Evolutionary conservation across 768 basidiomycete genomes (phyloP), one percentile per base, ranked within the genome.

Genomic region (Kwoniella sp.): DNA sequence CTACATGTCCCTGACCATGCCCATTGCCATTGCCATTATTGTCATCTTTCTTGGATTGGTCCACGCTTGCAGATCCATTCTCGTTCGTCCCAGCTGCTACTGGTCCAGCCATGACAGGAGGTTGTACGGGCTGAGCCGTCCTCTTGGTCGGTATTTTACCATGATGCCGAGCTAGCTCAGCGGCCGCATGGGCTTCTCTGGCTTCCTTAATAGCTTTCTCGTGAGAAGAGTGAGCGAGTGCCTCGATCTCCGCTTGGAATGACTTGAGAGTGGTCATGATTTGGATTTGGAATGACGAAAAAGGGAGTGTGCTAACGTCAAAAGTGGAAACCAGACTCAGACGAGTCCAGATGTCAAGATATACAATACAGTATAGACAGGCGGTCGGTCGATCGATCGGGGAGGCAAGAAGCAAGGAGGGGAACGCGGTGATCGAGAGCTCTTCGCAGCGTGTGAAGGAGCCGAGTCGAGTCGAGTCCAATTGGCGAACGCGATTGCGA

Each of bases 231-330:
- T 68, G 63, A 0, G 72, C 68, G 20, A 73, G 72, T 11, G 58
- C 56, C 22, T 74, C 75, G 51, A 79, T 76, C 69, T 79, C 77
- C 9, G 77, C 76, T 71, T 81, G 80, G 67, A 81, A 81, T 34
- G 77, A 68, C 56, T 70, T 73, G 20, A 81, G 69, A 1, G 78
- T 74, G 0, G 77, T 73, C 74, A 77, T 77, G 22, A 17, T 51
- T 4, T 25, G 9, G 15, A 3, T 67, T 51, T 4, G 2, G 9
- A 20, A 3, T 67, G 25, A 45, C 28, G 28, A 8, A 45, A 13
- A 37, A 52, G 22, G 31, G 30, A 45, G 29, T 38, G 30, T 37
- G 34, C 34, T 5, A 37, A 13, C 34, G 34, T n/a, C n/a, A n/a
- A n/a, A n/a, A 45, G 41, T 45, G 41, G n/a, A 45, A 45, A 45